Percentiles rank a stretch among this genome's conserved stretches.
phyloP scores from a whole-genome alignment of 2,329 filamentous ascomycete species.

The Arthrobotrys iridis region DNA sequence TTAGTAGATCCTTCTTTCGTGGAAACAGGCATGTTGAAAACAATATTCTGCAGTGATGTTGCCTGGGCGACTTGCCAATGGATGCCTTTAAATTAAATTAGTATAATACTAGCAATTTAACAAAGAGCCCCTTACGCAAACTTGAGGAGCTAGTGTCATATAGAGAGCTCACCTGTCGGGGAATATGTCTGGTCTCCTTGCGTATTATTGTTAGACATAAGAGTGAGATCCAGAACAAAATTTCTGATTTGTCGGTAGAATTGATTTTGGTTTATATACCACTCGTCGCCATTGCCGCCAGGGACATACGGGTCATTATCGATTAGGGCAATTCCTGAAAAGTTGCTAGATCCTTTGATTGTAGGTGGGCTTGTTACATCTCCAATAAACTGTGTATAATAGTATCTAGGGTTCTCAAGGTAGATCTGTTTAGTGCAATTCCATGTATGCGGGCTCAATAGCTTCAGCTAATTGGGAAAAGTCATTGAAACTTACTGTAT shows the following conservation, averaged over 20 bases:
- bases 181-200: not conserved
- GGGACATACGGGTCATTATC: slow-evolving; percentile 61
- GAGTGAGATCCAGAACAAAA: slow-evolving; percentile 65
- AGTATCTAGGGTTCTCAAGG: slow-evolving; percentile 62
- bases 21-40: not conserved
- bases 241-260: slow-evolving; percentile 69
- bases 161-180: not conserved
- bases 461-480: slow-evolving; percentile 57
- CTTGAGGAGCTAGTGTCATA: not conserved
- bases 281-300: slow-evolving; percentile 57
- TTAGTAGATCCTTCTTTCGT: not conserved
- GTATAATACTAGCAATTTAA: not conserved
- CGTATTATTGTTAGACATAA: slow-evolving; percentile 42
- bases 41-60: slow-evolving; percentile 62
- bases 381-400: slow-evolving; percentile 92
- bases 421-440: not conserved
- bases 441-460: not conserved
- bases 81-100: slow-evolving; percentile 24
- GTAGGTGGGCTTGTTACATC: slow-evolving; percentile 68
- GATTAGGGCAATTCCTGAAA: slow-evolving; percentile 59
- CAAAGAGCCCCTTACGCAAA: not conserved
- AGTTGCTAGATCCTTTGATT: not conserved
- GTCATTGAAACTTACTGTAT: slow-evolving; percentile 59
- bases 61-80: slow-evolving; percentile 60
- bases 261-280: slow-evolving; percentile 68